Base-by-base conservation (phyloP, 164 flowering plant genomes). In the Aristolochia californica region DNA sequence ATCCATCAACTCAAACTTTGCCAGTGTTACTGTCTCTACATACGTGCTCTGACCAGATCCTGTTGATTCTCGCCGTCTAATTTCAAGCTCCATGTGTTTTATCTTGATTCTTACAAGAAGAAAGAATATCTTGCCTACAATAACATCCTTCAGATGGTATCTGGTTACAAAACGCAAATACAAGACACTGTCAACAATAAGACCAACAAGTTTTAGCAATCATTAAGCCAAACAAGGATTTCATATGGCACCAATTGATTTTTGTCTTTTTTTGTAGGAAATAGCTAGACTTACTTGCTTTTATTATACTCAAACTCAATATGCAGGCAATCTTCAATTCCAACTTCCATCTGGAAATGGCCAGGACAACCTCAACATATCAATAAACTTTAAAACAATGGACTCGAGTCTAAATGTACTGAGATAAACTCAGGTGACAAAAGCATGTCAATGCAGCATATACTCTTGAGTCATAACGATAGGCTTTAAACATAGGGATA, bases 41-140 rank as follows among this genome's bases (percentile, higher is more conserved):
- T 85, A 94, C 23, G 97, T 87, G 66, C 79, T 90, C 49, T 85
- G 75, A 43, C 97, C 95, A 38, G 97, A 79, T 47, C 97, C 97
- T n/a, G 97, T 90, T 56, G 97, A 90, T 73, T 90, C 97, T 62
- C 97, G 80, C 2, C 97, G 87, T 50, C 97, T 77, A 28, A 90
- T 85, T 83, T 90, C 97, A 62, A 90, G 97, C 58, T 90, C 97
- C 97, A 90, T 90, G 65, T 85, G 85, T 56, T 90, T 90, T 53
- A 90, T 77, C 81, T 87, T 90, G 70, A 90, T 90, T 74, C 97
- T 78, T 28, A 90, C 97, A 49, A 90, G 94, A 62, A 90, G 94
- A 71, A 90, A 90, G 63, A 85, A 90, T 67, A 90, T 90, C 69
- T 90, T 90, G 23, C 97, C 97, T 43, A 90, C 67, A 28, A 90